Conservation (phyloP, 129 eudicot species). For the Logfia minima region DNA sequence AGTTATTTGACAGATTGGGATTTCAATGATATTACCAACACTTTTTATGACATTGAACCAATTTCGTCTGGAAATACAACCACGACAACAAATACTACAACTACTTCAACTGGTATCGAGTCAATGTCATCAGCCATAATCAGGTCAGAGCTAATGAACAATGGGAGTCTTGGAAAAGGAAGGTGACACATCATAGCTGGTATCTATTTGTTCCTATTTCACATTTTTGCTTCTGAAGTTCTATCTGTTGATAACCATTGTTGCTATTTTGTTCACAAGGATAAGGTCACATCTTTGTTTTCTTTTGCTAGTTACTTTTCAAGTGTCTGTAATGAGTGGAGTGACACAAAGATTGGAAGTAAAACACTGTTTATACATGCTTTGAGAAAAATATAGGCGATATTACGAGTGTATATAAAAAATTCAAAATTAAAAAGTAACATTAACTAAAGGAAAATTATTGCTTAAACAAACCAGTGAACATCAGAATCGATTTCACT, state of each 20-base stretch:
- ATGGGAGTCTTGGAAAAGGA: conserved; percentile 39
- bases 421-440: too few species aligned
- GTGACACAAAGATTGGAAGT: not conserved
- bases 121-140: conserved; percentile 35
- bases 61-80: conserved; percentile 16
- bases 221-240: not conserved
- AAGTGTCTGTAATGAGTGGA: not conserved
- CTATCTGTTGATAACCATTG: conserved; percentile 3
- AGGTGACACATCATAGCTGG: conserved; percentile 31
- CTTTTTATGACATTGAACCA: conserved; percentile 34
- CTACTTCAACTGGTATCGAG: conserved; percentile 27
- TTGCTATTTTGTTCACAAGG: not conserved
- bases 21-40: conserved; percentile 51
- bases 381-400: not conserved
- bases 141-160: conserved; percentile 25
- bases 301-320: conserved; percentile 6
- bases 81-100: conserved; percentile 18
- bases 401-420: too few species aligned
- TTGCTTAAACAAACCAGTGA: not conserved
- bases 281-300: not conserved
- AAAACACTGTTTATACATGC: not conserved
- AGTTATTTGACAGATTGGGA: conserved; percentile 67
- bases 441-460: too few species aligned
- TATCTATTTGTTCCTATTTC: not conserved
- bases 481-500: not conserved